Base-by-base conservation (phyloP, 2,329 filamentous ascomycete species). In the Neoscytalidium dimidiatum region DNA sequence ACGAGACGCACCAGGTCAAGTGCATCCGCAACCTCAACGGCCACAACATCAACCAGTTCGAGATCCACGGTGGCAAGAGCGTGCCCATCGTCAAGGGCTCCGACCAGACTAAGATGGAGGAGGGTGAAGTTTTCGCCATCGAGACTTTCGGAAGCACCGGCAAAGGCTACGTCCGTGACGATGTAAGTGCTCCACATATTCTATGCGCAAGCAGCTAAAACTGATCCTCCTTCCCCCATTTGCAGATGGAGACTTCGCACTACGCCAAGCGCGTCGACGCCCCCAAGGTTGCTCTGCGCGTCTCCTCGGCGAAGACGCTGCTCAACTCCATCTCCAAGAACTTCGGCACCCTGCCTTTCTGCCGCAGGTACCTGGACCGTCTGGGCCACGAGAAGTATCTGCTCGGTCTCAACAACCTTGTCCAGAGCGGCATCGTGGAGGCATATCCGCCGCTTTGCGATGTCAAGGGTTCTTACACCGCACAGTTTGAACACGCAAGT, bases 81-180 rank as follows among this genome's bases (percentile, higher is more conserved):
- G 92, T 97, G 60, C 94, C 94, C 0, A 97, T 97, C 72, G 92
- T 97, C 68, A 96, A 96, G 83, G 90, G 88, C 67, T 86, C 87
- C 67, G 92, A 96, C 73, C 88, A 90, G 76, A 96, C 92, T 61
- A 97, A 96, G 85, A 98, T 98, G 94, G 94, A 97, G 81, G 94
- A 97, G 80, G 93, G 93, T 46, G 94, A 98, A 74, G 89, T 93
- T 19, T 98, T 96, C 77, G 94, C 94, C 69, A 96, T 97, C 71
- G 94, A 97, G 82, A 97, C 94, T 0, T 97, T 97, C 77, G 94
- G 94, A 67, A 95, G 90, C 76, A 97, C 94, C 23, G 94, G 94
- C 68, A 94, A 92, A 75, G 94, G 93, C 69, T 91, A 92, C 74
- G 92, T 97, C 64, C 83, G 88, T 69, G 93, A 97, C 74, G 92